These are phyloP conservation scores for Ceratocystis harringtonii DNA, from an alignment of 2,329 filamentous ascomycete genomes.

Conservation along the genomic window DNA sequence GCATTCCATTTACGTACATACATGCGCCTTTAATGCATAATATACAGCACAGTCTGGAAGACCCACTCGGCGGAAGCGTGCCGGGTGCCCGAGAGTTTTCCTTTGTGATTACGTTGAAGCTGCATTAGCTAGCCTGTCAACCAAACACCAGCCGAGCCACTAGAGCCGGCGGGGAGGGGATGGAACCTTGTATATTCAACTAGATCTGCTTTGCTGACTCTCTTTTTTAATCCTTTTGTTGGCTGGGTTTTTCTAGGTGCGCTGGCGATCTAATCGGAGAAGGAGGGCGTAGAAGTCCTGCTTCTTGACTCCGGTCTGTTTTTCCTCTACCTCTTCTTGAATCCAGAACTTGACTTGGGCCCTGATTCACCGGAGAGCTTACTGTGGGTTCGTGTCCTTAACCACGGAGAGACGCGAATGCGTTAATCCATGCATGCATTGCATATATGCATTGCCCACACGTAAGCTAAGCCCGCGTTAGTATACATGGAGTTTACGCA, in stretches of 20 bases:
- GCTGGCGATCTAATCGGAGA: no score
- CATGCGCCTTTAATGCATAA: background rate
- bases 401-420: no score
- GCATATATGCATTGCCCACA: background rate
- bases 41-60: background rate
- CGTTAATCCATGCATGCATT: no score
- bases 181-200: background rate
- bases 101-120: background rate
- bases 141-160: background rate
- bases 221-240: background rate
- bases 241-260: background rate
- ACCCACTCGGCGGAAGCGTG: background rate
- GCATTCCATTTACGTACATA: background rate
- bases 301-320: no score
- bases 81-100: background rate
- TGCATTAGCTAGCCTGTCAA: background rate
- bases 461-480: no score
- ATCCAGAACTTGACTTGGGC: no score
- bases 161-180: background rate
- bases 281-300: no score
- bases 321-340: no score
- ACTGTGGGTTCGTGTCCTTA: no score
- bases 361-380: no score
- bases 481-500: background rate
- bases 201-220: background rate